A percentile compares a stretch with the other conserved stretches of the same genome.
phyloP scores from a whole-genome alignment of 2,329 filamentous ascomycete genomes.

The Cladophialophora yegresii region DNA sequence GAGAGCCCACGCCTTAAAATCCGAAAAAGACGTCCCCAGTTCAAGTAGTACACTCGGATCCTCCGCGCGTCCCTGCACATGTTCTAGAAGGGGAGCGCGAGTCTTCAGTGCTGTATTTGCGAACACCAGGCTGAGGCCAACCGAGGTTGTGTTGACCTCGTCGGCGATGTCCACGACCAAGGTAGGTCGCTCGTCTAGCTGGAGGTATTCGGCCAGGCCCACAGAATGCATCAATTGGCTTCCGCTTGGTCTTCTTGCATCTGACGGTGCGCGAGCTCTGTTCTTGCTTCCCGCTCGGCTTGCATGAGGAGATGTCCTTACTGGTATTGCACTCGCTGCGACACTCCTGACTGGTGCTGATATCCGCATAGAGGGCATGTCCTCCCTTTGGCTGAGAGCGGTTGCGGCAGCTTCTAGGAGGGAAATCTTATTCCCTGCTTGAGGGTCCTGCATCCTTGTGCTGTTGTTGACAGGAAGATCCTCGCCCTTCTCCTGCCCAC shows the following conservation, averaged over 20 bases:
- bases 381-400: conserved; percentile 10
- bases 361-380: conserved; percentile 13
- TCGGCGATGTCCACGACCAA: conserved; percentile 72
- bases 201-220: conserved; percentile 70
- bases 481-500: conserved; percentile 21
- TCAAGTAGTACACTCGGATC: conserved; percentile 48
- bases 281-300: conserved; percentile 4
- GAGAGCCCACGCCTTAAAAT: conserved; percentile 71
- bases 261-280: conserved; percentile 54
- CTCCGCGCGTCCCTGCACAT: conserved; percentile 55
- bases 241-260: conserved; percentile 51
- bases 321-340: conserved; percentile 21
- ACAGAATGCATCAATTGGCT: conserved; percentile 63
- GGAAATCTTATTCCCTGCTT: conserved; percentile 9
- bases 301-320: conserved; percentile 19
- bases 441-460: neutral
- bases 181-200: conserved; percentile 74
- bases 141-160: conserved; percentile 55
- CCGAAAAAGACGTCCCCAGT: conserved; percentile 50
- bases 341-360: conserved; percentile 3
- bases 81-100: conserved; percentile 57
- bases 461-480: neutral
- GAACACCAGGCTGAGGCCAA: conserved; percentile 64
- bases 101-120: conserved; percentile 67
- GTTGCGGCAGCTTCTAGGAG: conserved; percentile 23